phyloP scores from a whole-genome alignment of 2,329 filamentous ascomycete species.

The Sporothrix dimorphospora region DNA sequence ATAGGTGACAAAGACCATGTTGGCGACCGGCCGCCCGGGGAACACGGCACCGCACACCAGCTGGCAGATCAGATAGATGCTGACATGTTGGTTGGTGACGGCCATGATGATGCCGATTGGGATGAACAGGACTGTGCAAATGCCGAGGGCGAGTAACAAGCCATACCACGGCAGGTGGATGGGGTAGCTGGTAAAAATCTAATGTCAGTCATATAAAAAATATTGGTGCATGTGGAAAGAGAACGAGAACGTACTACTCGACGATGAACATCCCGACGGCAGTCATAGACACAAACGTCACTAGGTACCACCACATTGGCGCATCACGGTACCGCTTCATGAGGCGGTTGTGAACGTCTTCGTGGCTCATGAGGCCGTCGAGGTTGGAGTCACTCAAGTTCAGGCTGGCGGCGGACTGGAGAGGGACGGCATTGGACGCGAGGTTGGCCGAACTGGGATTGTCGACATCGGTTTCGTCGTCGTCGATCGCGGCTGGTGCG shows the following conservation, averaged over 20 bases:
- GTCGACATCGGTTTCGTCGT: constrained; percentile 32
- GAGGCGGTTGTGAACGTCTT: constrained; percentile 82
- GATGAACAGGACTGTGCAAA: constrained; percentile 82
- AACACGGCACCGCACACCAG: constrained; percentile 81
- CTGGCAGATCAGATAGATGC: constrained; percentile 84
- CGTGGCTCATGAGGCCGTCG: constrained; percentile 65
- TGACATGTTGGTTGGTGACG: constrained; percentile 86
- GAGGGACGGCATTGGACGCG: constrained; percentile 26
- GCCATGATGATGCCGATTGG: constrained; percentile 93
- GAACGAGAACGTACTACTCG: constrained; percentile 58
- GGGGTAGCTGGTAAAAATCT: too few species aligned
- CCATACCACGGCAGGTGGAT: constrained; percentile 87
- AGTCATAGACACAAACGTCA: constrained; percentile 75
- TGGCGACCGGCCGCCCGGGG: constrained; percentile 82
- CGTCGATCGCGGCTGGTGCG: background rate
- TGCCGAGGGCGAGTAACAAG: constrained; percentile 73
- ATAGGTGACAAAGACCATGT: constrained; percentile 93
- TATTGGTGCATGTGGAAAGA: too few species aligned
- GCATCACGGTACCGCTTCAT: constrained; percentile 85
- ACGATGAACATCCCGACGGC: constrained; percentile 81
- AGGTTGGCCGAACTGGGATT: constrained; percentile 26
- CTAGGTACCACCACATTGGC: constrained; percentile 78
- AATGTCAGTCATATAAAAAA: too few species aligned
- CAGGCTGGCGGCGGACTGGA: constrained; percentile 25
- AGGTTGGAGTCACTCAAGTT: constrained; percentile 37